Conservation (phyloP, 2,329 filamentous ascomycete species). For the Aspergillus costaricaensis region DNA sequence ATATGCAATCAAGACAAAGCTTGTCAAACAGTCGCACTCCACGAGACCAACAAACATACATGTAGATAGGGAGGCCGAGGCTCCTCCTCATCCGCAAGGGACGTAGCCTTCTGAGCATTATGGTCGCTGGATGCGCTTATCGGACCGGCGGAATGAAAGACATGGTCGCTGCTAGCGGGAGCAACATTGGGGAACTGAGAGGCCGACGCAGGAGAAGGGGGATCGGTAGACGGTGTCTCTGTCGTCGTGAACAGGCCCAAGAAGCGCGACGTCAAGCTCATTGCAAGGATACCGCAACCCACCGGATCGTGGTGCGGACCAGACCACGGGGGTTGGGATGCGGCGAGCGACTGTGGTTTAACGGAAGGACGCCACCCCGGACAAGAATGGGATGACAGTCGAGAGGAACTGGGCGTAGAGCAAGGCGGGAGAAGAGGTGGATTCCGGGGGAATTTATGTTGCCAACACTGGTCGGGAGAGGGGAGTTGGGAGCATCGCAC, state of each 20-base stretch:
- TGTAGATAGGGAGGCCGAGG: constrained; percentile 64
- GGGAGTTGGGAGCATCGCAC: constrained; percentile 20
- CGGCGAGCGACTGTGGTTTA: constrained; percentile 22
- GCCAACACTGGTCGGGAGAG: constrained; percentile 12
- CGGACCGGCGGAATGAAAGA: constrained; percentile 15
- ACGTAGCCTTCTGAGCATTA: constrained; percentile 40
- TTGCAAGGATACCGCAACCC: constrained; percentile 46
- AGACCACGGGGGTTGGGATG: constrained; percentile 31
- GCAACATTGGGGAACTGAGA: constrained; percentile 31
- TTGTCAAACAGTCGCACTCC: background rate
- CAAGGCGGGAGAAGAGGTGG: background rate
- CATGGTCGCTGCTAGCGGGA: constrained; percentile 18
- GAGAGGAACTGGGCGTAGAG: constrained; percentile 1
- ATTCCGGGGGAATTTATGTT: constrained; percentile 10
- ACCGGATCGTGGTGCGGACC: constrained; percentile 35
- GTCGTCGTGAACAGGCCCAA: constrained; percentile 54
- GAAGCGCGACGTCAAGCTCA: constrained; percentile 61
- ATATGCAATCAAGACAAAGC: background rate
- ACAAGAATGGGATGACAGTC: constrained; percentile 10
- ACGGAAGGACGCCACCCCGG: constrained; percentile 19
- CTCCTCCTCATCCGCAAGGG: constrained; percentile 53
- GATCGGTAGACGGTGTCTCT: constrained; percentile 32
- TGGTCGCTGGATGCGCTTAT: constrained; percentile 18
- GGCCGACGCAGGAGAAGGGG: constrained; percentile 25
- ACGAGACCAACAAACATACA: constrained; percentile 50